phyloP scores from a whole-genome alignment of 148 eudicot species.

The Drosera capensis region DNA sequence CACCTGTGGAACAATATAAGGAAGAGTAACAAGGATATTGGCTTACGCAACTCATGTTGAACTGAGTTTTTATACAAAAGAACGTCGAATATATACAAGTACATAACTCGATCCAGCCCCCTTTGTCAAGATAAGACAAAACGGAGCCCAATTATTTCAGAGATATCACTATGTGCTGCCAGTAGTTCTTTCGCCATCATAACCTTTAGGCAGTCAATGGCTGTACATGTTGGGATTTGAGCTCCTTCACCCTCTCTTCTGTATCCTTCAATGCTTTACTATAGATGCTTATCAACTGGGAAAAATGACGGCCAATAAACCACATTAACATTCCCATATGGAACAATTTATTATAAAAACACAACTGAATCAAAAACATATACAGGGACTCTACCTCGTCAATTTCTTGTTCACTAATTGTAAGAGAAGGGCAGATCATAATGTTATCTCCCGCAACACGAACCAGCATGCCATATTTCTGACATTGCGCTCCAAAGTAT shows the following conservation, averaged over 20 bases:
- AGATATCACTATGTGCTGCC: too few relatives aligned
- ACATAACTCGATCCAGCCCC: too few relatives aligned
- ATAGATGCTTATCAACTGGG: conserved; percentile 47
- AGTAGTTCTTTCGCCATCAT: conserved; percentile 25
- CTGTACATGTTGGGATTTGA: conserved; percentile 36
- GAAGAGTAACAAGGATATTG: too few relatives aligned
- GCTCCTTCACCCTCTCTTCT: conserved; percentile 54
- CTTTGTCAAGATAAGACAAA: too few relatives aligned
- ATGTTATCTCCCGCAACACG: conserved; percentile 87
- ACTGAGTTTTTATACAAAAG: too few relatives aligned
- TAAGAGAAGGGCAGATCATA: conserved; percentile 83
- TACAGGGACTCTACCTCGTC: conserved; percentile 38
- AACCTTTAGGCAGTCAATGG: neutral
- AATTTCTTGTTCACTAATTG: conserved; percentile 49
- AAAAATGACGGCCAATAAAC: neutral
- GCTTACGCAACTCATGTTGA: too few relatives aligned
- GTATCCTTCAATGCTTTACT: conserved; percentile 64
- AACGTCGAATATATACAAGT: too few relatives aligned
- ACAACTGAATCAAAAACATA: neutral
- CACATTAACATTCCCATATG: neutral
- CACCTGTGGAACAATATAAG: too few relatives aligned
- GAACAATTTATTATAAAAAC: neutral
- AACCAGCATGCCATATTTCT: conserved; percentile 82
- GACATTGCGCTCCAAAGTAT: conserved; percentile 77
- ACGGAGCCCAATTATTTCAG: too few relatives aligned